Evolutionary conservation across 2,329 filamentous ascomycete species (phyloP).

Genomic region (Chrysoporthe austroafricana): DNA sequence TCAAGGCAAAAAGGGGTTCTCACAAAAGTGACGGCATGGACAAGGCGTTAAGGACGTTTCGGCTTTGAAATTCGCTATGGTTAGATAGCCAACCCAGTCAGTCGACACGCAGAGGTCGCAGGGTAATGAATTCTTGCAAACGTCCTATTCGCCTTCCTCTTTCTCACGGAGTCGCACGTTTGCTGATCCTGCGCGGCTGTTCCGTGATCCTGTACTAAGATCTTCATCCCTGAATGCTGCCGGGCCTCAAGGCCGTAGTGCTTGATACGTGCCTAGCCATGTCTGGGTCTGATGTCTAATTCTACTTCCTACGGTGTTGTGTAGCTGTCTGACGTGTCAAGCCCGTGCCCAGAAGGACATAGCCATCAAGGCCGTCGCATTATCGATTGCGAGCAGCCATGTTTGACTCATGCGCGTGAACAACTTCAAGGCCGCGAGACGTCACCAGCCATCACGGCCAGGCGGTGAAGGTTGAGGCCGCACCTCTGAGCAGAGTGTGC

Average conservation of each 20-base stretch:
- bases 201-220: background rate
- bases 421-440: background rate
- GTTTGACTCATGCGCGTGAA: background rate
- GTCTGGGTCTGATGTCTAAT: background rate
- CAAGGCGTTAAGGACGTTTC: slow-evolving; percentile 30
- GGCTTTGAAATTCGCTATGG: slow-evolving; percentile 29
- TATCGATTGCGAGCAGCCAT: background rate
- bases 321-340: background rate
- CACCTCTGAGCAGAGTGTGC: background rate
- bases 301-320: background rate
- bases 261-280: background rate
- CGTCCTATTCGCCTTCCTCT: slow-evolving; percentile 25
- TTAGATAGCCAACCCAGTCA: slow-evolving; percentile 28
- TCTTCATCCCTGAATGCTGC: background rate
- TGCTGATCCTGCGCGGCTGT: background rate
- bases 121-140: slow-evolving; percentile 31
- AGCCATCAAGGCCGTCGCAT: no score
- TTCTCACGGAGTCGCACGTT: background rate
- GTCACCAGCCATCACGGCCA: background rate
- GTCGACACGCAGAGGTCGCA: slow-evolving; percentile 22
- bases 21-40: slow-evolving; percentile 30
- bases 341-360: background rate
- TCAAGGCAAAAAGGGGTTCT: slow-evolving; percentile 24
- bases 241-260: background rate
- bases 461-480: background rate